A percentile compares a stretch with the other conserved stretches of the same genome.
phyloP scores from a whole-genome alignment of 495 filamentous ascomycete species.

The Hyaloscypha finlandica region DNA sequence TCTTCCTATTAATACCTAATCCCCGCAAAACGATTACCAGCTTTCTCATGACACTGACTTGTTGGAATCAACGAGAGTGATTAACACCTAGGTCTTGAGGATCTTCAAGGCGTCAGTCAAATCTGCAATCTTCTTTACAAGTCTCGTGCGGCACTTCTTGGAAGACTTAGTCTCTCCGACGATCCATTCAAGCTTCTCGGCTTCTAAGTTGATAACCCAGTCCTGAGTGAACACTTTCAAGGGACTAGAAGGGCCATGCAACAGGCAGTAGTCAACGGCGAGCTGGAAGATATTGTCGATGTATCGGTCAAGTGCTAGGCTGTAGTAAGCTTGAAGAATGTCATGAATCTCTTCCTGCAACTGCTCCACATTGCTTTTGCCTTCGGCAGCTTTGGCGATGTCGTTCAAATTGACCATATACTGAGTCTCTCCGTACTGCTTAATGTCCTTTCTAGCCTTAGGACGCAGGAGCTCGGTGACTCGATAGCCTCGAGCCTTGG shows the following conservation, averaged over 20 bases:
- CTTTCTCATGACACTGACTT: background rate
- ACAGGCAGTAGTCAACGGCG: conserved; percentile 38
- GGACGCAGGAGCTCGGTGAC: conserved; percentile 17
- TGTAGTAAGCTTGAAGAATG: conserved; percentile 29
- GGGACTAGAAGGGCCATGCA: conserved; percentile 35
- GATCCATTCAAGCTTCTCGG: conserved; percentile 40
- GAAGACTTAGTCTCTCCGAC: conserved; percentile 37
- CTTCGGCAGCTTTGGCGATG: conserved; percentile 21
- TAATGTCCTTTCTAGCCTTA: conserved; percentile 26
- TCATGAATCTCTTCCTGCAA: conserved; percentile 28
- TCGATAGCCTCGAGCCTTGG: conserved; percentile 16
- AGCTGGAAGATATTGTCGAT: conserved; percentile 23
- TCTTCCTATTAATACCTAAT: conserved; percentile 13
- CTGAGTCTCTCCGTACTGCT: conserved; percentile 19
- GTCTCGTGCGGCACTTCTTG: conserved; percentile 28
- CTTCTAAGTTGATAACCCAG: conserved; percentile 33
- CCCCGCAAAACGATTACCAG: background rate
- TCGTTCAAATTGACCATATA: conserved; percentile 24
- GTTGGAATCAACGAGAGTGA: conserved; percentile 19
- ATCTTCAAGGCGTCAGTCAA: conserved; percentile 26
- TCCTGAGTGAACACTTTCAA: conserved; percentile 34
- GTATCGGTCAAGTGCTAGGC: conserved; percentile 20
- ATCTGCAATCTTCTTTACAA: conserved; percentile 31
- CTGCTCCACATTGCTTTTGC: conserved; percentile 31
- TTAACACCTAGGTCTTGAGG: conserved; percentile 24